These are phyloP conservation scores for Trichoderma hamatum DNA, from an alignment of 2,329 filamentous ascomycete genomes.

Conservation along the genomic window DNA sequence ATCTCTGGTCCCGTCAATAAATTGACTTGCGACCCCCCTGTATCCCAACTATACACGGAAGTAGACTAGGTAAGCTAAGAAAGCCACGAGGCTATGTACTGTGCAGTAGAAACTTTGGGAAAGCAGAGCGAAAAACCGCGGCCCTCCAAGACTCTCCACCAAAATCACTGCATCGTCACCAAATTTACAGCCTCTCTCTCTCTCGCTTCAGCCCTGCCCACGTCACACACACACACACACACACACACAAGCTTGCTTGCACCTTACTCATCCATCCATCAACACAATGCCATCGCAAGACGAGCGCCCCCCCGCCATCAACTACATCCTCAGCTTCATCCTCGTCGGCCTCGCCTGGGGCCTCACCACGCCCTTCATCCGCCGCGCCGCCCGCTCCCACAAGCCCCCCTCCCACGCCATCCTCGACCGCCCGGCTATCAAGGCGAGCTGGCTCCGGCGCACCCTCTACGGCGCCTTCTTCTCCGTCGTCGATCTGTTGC, in stretches of 20 bases:
- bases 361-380: constrained; percentile 89
- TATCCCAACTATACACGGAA: background rate
- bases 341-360: constrained; percentile 93
- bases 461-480: constrained; percentile 69
- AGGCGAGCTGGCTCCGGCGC: constrained; percentile 62
- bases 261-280: background rate
- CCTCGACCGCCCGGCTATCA: constrained; percentile 54
- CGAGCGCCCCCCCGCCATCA: constrained; percentile 61
- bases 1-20: background rate
- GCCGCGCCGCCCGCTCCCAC: constrained; percentile 78
- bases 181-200: background rate
- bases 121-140: background rate
- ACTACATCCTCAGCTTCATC: constrained; percentile 86
- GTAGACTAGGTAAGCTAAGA: background rate
- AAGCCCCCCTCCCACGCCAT: constrained; percentile 62
- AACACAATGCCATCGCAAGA: constrained; percentile 11
- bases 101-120: too few species aligned
- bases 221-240: background rate
- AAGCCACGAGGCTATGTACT: constrained; percentile 15
- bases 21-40: background rate
- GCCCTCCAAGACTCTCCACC: too few species aligned
- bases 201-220: constrained; percentile 9
- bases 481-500: constrained; percentile 75
- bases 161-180: background rate
- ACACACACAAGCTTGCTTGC: too few species aligned